Evolutionary conservation across 2,329 filamentous ascomycete genomes (phyloP).

Genomic region (Pestalotiopsis fici): DNA sequence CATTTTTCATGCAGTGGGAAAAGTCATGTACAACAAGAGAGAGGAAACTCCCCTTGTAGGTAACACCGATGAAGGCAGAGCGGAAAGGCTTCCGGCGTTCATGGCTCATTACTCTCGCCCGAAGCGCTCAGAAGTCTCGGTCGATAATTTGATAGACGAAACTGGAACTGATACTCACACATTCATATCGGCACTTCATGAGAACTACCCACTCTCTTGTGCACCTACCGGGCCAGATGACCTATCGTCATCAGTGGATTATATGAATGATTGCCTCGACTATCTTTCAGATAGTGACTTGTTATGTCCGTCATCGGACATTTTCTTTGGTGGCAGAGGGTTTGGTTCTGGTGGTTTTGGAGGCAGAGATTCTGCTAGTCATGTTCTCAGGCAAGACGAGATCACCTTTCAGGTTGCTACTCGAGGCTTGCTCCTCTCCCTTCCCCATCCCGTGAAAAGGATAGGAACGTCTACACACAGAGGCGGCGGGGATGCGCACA

Average conservation of each 20-base stretch:
- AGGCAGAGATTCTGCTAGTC: conserved; percentile 62
- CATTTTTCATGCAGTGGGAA: conserved; percentile 94
- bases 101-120: conserved; percentile 59
- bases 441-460: conserved; percentile 85
- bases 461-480: conserved; percentile 47
- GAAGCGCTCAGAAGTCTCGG: conserved; percentile 64
- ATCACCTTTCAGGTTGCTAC: conserved; percentile 92
- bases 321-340: conserved; percentile 65
- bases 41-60: conserved; percentile 50
- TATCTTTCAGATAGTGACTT: conserved; percentile 86
- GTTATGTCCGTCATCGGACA: conserved; percentile 71
- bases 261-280: conserved; percentile 83
- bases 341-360: conserved; percentile 44
- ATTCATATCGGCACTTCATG: conserved; percentile 86
- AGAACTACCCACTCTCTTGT: conserved; percentile 91
- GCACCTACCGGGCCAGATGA: conserved; percentile 53
- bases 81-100: conserved; percentile 61
- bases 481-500: conserved; percentile 64
- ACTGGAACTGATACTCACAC: conserved; percentile 90
- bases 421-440: conserved; percentile 78
- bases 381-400: conserved; percentile 86
- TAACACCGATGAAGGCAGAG: conserved; percentile 34
- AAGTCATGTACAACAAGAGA: conserved; percentile 95
- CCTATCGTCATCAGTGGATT: conserved; percentile 67
- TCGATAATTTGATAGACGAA: conserved; percentile 85